phyloP scores from a whole-genome alignment of 257 asterid genomes.

The Solanum pinnatisectum region DNA sequence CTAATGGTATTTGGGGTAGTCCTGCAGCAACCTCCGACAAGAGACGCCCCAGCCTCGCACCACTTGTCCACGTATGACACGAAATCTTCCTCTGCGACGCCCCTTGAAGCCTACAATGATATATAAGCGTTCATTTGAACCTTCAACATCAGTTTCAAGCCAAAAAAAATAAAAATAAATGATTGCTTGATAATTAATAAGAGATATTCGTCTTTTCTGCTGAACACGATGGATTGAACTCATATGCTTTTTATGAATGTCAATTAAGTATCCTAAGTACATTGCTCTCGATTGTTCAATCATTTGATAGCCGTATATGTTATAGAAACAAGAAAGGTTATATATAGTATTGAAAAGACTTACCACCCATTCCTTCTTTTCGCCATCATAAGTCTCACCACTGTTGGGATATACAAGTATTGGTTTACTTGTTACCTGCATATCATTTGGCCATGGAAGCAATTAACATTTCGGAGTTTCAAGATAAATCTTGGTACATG shows the following conservation, averaged over 20 bases:
- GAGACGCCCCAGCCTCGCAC: slow-evolving; percentile 73
- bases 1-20: slow-evolving; percentile 70
- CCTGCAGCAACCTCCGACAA: slow-evolving; percentile 83
- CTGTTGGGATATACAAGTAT: slow-evolving; percentile 76
- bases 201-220: no score
- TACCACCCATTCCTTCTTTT: slow-evolving; percentile 74
- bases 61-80: slow-evolving; percentile 70
- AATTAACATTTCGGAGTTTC: neutral
- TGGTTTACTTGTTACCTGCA: slow-evolving; percentile 64
- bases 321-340: neutral
- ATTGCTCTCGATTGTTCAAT: neutral
- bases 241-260: neutral
- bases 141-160: neutral
- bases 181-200: no score
- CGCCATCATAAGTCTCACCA: slow-evolving; percentile 79
- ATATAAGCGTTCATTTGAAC: neutral
- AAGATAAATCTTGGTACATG: neutral
- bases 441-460: neutral
- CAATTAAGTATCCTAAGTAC: neutral
- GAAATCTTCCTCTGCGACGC: slow-evolving; percentile 42
- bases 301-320: neutral
- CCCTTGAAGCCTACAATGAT: slow-evolving; percentile 20
- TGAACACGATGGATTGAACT: no score
- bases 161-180: neutral
- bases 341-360: slow-evolving; percentile 1